A percentile compares a stretch with the other conserved stretches of the same genome.
These are phyloP conservation scores for Albizia julibrissin DNA, from an alignment of 306 rosid species.

Conservation along the genomic window DNA sequence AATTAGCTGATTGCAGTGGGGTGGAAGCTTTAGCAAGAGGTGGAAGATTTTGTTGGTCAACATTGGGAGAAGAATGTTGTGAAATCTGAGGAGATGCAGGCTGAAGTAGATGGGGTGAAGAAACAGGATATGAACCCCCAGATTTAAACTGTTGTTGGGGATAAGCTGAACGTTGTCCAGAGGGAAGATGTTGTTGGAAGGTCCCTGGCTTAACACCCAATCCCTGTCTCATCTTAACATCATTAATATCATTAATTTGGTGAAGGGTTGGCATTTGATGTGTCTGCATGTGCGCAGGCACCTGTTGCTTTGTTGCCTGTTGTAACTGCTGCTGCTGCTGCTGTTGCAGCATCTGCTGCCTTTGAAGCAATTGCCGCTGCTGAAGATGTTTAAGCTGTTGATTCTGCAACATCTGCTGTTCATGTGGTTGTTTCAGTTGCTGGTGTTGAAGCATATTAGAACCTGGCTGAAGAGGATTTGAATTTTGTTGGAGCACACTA, in stretches of 20 bases:
- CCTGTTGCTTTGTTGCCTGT: conserved; percentile 70
- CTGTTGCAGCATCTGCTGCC: conserved; percentile 53
- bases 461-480: conserved; percentile 56
- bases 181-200: conserved; percentile 71
- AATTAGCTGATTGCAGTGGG: conserved; percentile 79
- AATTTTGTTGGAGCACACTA: conserved; percentile 58
- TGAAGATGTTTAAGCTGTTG: conserved; percentile 58
- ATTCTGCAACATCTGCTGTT: conserved; percentile 56
- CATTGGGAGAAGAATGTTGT: conserved; percentile 90
- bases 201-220: conserved; percentile 65
- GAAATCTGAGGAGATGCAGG: conserved; percentile 82
- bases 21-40: conserved; percentile 69
- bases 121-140: conserved; percentile 57
- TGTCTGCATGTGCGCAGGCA: conserved; percentile 63
- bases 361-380: conserved; percentile 54
- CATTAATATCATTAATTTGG: conserved; percentile 72
- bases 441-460: conserved; percentile 65
- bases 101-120: conserved; percentile 81
- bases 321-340: conserved; percentile 51
- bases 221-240: conserved; percentile 66
- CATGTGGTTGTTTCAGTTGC: conserved; percentile 71
- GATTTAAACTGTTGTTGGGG: conserved; percentile 77
- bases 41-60: conserved; percentile 73
- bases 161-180: conserved; percentile 72
- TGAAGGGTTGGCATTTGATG: conserved; percentile 72